These are phyloP conservation scores for Hydrangea macrophylla DNA, from an alignment of 148 eudicot genomes.

Conservation along the genomic window DNA sequence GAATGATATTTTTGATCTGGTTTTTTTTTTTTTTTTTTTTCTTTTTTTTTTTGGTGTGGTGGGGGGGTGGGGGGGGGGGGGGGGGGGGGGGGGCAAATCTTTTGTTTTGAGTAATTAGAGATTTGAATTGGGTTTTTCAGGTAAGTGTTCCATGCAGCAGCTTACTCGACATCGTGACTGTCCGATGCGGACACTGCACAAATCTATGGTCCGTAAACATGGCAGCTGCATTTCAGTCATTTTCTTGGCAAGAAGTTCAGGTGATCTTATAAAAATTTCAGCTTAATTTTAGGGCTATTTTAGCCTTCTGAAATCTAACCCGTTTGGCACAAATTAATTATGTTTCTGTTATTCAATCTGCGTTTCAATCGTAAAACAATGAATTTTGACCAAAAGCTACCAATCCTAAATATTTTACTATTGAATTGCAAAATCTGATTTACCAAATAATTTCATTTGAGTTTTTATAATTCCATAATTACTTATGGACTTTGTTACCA, in stretches of 20 bases:
- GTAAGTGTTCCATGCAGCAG: conserved; percentile 88
- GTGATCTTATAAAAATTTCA: conserved; percentile 4
- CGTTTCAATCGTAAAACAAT: too few relatives aligned
- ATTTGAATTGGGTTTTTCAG: conserved; percentile 32
- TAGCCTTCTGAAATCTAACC: conserved; percentile 32
- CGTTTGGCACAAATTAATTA: too few relatives aligned
- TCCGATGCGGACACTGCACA: conserved; percentile 88
- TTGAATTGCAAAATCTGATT: too few relatives aligned
- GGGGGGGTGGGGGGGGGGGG: too few relatives aligned
- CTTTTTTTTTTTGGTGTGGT: too few relatives aligned
- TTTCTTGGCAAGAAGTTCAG: conserved; percentile 39
- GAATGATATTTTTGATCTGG: conserved; percentile 2
- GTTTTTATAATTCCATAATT: too few relatives aligned
- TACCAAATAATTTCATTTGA: too few relatives aligned
- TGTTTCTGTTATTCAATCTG: too few relatives aligned
- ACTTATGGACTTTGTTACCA: conserved; percentile 34
- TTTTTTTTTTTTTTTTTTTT: not conserved
- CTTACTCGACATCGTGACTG: conserved; percentile 80
- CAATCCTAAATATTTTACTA: too few relatives aligned
- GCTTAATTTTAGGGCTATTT: conserved; percentile 25
- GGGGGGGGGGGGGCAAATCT: too few relatives aligned
- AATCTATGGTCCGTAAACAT: conserved; percentile 86
- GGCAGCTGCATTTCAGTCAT: conserved; percentile 75
- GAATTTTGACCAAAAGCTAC: too few relatives aligned
- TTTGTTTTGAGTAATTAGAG: not conserved